Evolutionary conservation across 805 yeast genomes (phyloP).

Genomic region (Barnettozyma populi): DNA sequence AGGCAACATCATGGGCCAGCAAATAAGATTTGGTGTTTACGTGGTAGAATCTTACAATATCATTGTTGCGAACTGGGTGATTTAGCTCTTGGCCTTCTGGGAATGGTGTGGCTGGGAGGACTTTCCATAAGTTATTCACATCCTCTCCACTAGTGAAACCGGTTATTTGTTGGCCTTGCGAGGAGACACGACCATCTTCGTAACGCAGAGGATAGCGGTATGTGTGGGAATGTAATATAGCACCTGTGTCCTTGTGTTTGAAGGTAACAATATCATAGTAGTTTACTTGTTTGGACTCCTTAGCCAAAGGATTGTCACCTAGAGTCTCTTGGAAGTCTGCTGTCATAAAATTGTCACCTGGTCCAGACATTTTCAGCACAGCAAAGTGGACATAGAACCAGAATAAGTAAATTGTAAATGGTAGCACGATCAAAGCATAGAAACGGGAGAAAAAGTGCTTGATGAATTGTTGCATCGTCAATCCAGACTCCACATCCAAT

Average conservation of each 20-base stretch:
- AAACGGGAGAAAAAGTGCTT: constrained; percentile 75
- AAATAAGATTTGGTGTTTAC: constrained; percentile 72
- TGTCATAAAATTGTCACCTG: constrained; percentile 96
- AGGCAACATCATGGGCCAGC: constrained; percentile 92
- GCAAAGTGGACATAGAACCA: constrained; percentile 93
- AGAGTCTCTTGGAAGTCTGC: constrained; percentile 90
- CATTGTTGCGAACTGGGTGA: constrained; percentile 61
- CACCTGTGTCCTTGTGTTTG: constrained; percentile 73
- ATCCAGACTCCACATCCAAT: constrained; percentile 65
- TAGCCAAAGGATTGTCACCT: constrained; percentile 74
- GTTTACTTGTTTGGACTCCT: constrained; percentile 63
- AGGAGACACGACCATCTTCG: constrained; percentile 92
- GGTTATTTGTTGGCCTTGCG: constrained; percentile 93
- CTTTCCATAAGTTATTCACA: constrained; percentile 78
- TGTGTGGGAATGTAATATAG: constrained; percentile 80
- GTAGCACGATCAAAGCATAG: constrained; percentile 66
- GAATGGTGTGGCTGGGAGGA: constrained; percentile 55
- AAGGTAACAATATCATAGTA: constrained; percentile 74
- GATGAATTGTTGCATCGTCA: constrained; percentile 47
- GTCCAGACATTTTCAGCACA: constrained; percentile 80
- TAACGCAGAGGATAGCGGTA: constrained; percentile 78
- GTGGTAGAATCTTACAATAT: constrained; percentile 74
- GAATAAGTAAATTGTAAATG: constrained; percentile 72
- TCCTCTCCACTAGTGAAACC: constrained; percentile 47
- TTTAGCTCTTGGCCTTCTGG: constrained; percentile 34